These are phyloP conservation scores for Phyllachora maydis DNA, from an alignment of 2,329 filamentous ascomycete genomes.

Conservation along the genomic window DNA sequence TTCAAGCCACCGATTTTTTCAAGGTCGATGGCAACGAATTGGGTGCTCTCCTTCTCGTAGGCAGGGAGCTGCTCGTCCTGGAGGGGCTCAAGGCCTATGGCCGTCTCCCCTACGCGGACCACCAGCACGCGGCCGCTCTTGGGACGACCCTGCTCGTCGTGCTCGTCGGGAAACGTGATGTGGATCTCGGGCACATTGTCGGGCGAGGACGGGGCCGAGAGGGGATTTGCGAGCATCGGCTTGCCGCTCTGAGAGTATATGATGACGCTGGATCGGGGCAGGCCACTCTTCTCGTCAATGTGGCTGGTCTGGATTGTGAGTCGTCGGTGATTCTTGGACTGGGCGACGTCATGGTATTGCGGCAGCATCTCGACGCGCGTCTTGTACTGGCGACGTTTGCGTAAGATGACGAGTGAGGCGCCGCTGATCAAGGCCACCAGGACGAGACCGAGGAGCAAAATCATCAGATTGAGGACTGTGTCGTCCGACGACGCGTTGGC, in stretches of 20 bases:
- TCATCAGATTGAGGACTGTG: constrained; percentile 51
- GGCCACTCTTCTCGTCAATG: constrained; percentile 19
- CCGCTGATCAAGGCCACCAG: constrained; percentile 50
- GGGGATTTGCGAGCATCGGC: constrained; percentile 55
- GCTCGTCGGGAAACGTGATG: constrained; percentile 94
- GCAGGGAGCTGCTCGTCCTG: constrained; percentile 65
- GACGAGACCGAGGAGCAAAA: constrained; percentile 59
- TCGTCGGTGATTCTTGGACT: constrained; percentile 27
- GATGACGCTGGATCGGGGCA: constrained; percentile 51
- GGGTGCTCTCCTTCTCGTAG: constrained; percentile 64
- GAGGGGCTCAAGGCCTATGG: constrained; percentile 74
- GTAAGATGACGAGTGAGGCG: constrained; percentile 50
- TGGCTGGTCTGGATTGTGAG: constrained; percentile 36
- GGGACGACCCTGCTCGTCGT: constrained; percentile 63
- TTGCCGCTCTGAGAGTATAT: constrained; percentile 61
- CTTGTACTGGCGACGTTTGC: constrained; percentile 31
- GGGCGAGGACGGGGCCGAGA: constrained; percentile 56
- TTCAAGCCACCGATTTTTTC: constrained; percentile 85
- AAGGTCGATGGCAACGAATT: constrained; percentile 88
- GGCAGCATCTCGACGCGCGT: constrained; percentile 37
- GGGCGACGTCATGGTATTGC: constrained; percentile 33
- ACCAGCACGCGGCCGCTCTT: constrained; percentile 79
- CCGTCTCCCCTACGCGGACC: constrained; percentile 73
- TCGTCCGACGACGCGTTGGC: constrained; percentile 24
- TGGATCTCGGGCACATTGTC: constrained; percentile 84